Conservation (phyloP, 192 early-diverging fungal species). For the Polychytrium aggregatum region DNA sequence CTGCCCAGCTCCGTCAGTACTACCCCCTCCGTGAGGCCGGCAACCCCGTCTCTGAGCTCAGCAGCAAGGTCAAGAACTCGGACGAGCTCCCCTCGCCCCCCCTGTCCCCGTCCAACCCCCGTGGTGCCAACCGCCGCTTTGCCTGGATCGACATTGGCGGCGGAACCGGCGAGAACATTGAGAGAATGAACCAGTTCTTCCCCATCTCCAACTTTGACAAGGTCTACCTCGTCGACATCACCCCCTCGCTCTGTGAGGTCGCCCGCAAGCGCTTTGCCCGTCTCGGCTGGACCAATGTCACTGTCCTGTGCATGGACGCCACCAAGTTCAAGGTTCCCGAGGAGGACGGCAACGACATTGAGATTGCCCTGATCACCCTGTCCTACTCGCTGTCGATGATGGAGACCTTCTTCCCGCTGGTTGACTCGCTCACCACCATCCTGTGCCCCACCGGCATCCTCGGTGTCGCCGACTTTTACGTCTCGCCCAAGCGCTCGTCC, state of each 20-base stretch:
- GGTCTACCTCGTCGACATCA: slow-evolving; percentile 75
- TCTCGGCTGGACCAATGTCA: slow-evolving; percentile 70
- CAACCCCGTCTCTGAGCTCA: slow-evolving; percentile 18
- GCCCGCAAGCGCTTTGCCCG: slow-evolving; percentile 62
- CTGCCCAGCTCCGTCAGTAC: slow-evolving; percentile 55
- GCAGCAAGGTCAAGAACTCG: not conserved
- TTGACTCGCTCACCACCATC: slow-evolving; percentile 54
- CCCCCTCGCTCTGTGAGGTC: slow-evolving; percentile 66
- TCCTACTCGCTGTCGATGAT: slow-evolving; percentile 88
- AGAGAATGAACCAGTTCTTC: slow-evolving; percentile 59
- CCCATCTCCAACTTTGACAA: slow-evolving; percentile 63
- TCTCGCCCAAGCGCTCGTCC: slow-evolving; percentile 45
- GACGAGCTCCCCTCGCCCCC: slow-evolving; percentile 25
- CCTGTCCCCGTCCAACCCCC: slow-evolving; percentile 26
- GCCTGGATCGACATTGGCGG: slow-evolving; percentile 45
- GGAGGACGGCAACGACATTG: slow-evolving; percentile 39
- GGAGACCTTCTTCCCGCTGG: slow-evolving; percentile 51
- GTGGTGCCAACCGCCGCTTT: slow-evolving; percentile 18
- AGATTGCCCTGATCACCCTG: slow-evolving; percentile 70
- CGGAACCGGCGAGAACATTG: slow-evolving; percentile 42
- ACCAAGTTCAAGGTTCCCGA: slow-evolving; percentile 54
- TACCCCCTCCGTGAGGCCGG: slow-evolving; percentile 31
- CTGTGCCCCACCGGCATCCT: slow-evolving; percentile 55
- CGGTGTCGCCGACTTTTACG: slow-evolving; percentile 73
- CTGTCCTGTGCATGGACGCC: slow-evolving; percentile 71